These are phyloP conservation scores for Apiotrichum akiyoshidainum DNA, from an alignment of 1,284 basidiomycete genomes.

Conservation along the genomic window DNA sequence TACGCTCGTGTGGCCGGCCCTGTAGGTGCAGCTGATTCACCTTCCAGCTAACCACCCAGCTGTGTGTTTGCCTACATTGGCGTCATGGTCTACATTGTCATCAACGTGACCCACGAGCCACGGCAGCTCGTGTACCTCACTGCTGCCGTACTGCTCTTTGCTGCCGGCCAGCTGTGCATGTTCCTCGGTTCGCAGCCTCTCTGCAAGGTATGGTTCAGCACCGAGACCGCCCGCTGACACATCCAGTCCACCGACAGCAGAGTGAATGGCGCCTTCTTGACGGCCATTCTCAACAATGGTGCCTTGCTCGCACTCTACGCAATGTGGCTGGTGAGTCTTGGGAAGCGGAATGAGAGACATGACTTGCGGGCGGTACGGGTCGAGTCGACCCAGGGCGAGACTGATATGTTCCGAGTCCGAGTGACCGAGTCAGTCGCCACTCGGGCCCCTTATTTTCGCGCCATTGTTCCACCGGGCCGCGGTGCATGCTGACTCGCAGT, in stretches of 20 bases:
- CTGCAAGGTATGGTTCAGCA: slow-evolving; percentile 60
- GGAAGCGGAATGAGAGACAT: neutral
- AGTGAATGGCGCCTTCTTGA: slow-evolving; percentile 75
- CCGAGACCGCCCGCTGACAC: neutral
- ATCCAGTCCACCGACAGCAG: slow-evolving; percentile 60
- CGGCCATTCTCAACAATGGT: slow-evolving; percentile 62
- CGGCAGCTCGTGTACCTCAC: slow-evolving; percentile 3
- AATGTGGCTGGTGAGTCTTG: slow-evolving; percentile 68
- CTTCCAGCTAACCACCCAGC: slow-evolving; percentile 48
- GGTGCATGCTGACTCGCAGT: slow-evolving; percentile 11
- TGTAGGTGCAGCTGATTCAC: slow-evolving; percentile 54
- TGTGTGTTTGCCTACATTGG: slow-evolving; percentile 64
- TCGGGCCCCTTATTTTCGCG: too few species aligned
- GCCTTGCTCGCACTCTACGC: slow-evolving; percentile 66
- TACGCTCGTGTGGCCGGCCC: slow-evolving; percentile 77
- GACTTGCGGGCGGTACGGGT: too few species aligned
- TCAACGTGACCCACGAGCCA: slow-evolving; percentile 65
- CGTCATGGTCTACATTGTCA: slow-evolving; percentile 72
- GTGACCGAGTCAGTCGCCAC: too few species aligned
- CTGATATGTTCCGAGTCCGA: too few species aligned
- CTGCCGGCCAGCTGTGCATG: slow-evolving; percentile 70
- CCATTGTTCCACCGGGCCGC: neutral
- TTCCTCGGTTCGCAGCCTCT: slow-evolving; percentile 72
- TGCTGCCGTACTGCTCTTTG: slow-evolving; percentile 64
- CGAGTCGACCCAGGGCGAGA: too few species aligned